Percentiles rank a stretch among this genome's conserved stretches.
Conservation (phyloP, 2,329 filamentous ascomycete genomes). For the Aspergillus spinulosporus region DNA sequence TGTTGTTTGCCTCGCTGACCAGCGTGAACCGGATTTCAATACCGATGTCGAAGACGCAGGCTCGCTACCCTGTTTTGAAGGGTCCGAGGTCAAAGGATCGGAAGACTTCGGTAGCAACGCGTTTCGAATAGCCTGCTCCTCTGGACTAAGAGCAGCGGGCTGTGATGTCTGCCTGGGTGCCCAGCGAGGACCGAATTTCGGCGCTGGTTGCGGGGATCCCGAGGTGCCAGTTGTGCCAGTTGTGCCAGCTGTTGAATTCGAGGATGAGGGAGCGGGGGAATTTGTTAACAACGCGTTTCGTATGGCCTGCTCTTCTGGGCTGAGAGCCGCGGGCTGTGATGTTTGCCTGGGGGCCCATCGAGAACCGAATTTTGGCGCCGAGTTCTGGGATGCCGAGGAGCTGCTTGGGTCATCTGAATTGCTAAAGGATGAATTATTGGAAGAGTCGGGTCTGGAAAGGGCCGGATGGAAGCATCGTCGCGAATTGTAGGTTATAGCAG, state of each 20-base stretch:
- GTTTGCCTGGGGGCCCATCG: conserved; percentile 22
- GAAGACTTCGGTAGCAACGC: not conserved
- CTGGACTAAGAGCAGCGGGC: not conserved
- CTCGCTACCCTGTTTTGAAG: not conserved
- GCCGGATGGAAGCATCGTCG: conserved; percentile 40
- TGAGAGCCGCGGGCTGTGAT: conserved; percentile 27
- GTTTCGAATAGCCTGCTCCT: not conserved
- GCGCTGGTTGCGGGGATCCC: too few species aligned
- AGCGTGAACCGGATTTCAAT: not conserved
- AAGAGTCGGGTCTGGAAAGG: conserved; percentile 28
- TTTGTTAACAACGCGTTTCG: conserved; percentile 30
- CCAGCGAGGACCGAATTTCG: not conserved
- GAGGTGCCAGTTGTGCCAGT: not conserved
- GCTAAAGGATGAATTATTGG: conserved; percentile 27
- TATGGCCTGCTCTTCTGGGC: conserved; percentile 34
- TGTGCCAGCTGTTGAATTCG: not conserved
- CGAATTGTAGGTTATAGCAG: conserved; percentile 24
- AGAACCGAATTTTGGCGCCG: conserved; percentile 32
- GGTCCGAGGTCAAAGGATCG: not conserved
- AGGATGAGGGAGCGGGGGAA: not conserved
- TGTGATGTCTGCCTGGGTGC: not conserved
- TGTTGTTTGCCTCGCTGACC: not conserved
- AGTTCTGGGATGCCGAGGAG: conserved; percentile 8
- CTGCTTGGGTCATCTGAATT: conserved; percentile 16
- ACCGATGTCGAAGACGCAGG: not conserved